Conservation (phyloP, 257 asterid genomes). For the Solanum ossicruentum region DNA sequence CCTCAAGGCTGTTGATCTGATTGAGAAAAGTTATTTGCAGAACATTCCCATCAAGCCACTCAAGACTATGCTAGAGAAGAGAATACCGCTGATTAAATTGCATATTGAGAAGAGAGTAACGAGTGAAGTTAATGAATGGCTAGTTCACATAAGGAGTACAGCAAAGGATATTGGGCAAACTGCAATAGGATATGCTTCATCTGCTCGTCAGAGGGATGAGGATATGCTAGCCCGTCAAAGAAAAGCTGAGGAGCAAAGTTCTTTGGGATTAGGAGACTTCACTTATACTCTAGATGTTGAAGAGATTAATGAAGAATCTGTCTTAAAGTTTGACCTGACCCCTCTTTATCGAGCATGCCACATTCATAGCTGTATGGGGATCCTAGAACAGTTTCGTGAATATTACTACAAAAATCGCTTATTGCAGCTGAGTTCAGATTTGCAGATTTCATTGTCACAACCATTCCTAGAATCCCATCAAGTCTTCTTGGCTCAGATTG, state of each 20-base stretch:
- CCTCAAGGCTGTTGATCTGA: conserved; percentile 70
- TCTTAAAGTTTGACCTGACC: conserved; percentile 73
- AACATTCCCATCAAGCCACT: conserved; percentile 56
- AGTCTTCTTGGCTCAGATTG: conserved; percentile 64
- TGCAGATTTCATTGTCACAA: conserved; percentile 62
- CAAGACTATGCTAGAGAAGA: conserved; percentile 38
- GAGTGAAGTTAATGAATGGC: conserved; percentile 83
- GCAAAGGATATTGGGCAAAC: conserved; percentile 81
- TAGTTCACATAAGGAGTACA: conserved; percentile 73
- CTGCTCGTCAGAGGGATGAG: conserved; percentile 93
- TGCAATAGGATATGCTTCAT: conserved; percentile 66
- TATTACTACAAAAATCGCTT: conserved; percentile 69
- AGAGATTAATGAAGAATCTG: conserved; percentile 63
- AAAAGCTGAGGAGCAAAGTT: conserved; percentile 67
- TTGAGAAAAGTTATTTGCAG: conserved; percentile 59
- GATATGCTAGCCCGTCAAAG: conserved; percentile 92
- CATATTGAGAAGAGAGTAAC: conserved; percentile 74
- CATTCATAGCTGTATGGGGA: conserved; percentile 69
- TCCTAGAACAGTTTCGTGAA: conserved; percentile 63
- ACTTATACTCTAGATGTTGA: conserved; percentile 76
- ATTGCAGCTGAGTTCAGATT: conserved; percentile 73
- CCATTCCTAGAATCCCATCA: conserved; percentile 72
- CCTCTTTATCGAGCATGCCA: conserved; percentile 91
- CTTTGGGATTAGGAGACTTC: not conserved
- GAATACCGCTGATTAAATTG: conserved; percentile 55